Conservation (phyloP, 495 filamentous ascomycete species). For the Pseudevernia furfuracea region DNA sequence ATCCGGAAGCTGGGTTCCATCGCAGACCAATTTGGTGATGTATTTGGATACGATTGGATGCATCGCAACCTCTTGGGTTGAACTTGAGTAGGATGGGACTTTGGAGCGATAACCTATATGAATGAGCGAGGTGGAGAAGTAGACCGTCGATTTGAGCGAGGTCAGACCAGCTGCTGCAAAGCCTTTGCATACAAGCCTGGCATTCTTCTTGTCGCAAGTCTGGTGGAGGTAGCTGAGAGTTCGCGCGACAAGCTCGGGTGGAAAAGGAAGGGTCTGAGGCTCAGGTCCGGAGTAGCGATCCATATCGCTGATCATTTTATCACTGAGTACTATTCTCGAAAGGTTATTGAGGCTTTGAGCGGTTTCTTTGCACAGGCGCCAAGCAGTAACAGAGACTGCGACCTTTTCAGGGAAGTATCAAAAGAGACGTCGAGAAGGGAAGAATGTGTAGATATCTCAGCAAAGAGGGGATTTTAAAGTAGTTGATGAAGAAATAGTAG, state of each 20-base stretch:
- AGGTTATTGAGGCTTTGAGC: background rate
- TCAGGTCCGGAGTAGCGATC: background rate
- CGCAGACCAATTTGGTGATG: background rate
- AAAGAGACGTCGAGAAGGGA: background rate
- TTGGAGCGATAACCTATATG: background rate
- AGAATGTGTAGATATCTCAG: background rate
- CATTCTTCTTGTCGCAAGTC: background rate
- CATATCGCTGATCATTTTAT: background rate
- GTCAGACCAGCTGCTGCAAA: background rate
- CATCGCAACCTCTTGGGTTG: background rate
- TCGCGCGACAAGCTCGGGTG: background rate
- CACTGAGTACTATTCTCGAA: background rate
- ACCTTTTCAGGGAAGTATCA: background rate
- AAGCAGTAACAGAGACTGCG: background rate
- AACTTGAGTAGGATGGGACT: background rate
- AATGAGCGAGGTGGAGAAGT: conserved; percentile 6
- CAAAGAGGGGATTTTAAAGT: background rate
- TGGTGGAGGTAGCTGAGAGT: background rate
- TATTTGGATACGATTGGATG: background rate
- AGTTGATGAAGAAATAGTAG: background rate
- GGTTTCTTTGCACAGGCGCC: background rate
- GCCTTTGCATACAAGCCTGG: background rate
- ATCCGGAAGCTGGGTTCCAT: background rate
- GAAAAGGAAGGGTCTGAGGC: background rate
- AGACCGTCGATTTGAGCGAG: background rate